These are phyloP conservation scores for Rhododendron ferrugineum DNA, from an alignment of 148 eudicot genomes.

Conservation along the genomic window DNA sequence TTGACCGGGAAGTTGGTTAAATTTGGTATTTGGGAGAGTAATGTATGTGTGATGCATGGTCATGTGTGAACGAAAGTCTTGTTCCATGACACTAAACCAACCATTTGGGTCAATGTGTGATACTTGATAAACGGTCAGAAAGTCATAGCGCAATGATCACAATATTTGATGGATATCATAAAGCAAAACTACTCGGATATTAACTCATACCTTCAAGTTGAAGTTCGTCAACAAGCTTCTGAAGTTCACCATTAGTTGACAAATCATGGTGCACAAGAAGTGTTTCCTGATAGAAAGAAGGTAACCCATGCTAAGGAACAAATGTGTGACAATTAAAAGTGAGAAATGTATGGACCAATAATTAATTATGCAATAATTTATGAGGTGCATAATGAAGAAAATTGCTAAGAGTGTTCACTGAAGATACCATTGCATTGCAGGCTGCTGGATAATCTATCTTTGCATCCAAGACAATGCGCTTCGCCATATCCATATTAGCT, in stretches of 20 bases:
- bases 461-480: conserved; percentile 63
- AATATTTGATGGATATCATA: background rate
- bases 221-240: conserved; percentile 49
- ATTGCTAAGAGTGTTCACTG: background rate
- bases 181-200: background rate
- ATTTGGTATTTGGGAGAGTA: background rate
- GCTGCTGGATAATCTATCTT: conserved; percentile 92
- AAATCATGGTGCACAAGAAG: conserved; percentile 80
- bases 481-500: conserved; percentile 80
- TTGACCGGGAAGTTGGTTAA: background rate
- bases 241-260: conserved; percentile 40
- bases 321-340: background rate
- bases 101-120: background rate
- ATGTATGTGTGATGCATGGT: background rate
- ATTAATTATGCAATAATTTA: background rate
- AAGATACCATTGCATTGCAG: conserved; percentile 87
- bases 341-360: background rate
- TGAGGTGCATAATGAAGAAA: background rate
- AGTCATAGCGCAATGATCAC: background rate
- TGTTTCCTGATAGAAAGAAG: conserved; percentile 57
- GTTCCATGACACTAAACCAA: background rate
- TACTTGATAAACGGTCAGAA: background rate
- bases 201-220: conserved; percentile 47
- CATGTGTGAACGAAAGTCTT: background rate
- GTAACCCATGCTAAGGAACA: background rate